Conservation (phyloP, 148 eudicot species). For the Beta vulgaris region DNA sequence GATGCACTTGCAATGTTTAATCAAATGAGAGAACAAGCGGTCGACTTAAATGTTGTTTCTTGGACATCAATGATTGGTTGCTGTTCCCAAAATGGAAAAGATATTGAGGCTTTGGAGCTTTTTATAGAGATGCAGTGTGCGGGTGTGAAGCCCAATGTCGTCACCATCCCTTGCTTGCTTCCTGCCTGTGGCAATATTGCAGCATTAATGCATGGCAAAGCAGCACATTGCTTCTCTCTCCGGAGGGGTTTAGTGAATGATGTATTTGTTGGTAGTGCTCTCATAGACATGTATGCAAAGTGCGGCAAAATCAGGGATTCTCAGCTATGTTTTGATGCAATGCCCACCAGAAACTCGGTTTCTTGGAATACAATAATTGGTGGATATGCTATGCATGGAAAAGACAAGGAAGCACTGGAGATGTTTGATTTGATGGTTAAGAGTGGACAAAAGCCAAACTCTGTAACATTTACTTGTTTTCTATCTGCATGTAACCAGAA, state of each 20-base stretch:
- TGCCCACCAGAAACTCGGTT: conserved; percentile 49
- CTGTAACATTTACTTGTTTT: conserved; percentile 50
- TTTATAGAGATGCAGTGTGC: conserved; percentile 60
- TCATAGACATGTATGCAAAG: conserved; percentile 75
- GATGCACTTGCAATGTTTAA: conserved; percentile 43
- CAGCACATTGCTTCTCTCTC: conserved; percentile 62
- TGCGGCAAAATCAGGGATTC: conserved; percentile 65
- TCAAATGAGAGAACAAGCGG: conserved; percentile 34
- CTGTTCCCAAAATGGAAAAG: conserved; percentile 72
- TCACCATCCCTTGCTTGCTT: conserved; percentile 68
- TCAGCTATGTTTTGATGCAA: conserved; percentile 47
- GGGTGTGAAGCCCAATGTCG: conserved; percentile 61
- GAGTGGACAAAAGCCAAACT: conserved; percentile 49
- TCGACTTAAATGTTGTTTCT: conserved; percentile 63
- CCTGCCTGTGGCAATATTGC: conserved; percentile 79
- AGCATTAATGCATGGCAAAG: conserved; percentile 68
- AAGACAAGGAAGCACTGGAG: conserved; percentile 45
- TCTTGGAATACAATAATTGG: conserved; percentile 65
- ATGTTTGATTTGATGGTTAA: conserved; percentile 54
- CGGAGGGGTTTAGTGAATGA: conserved; percentile 39
- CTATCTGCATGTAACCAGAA: conserved; percentile 73
- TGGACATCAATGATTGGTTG: conserved; percentile 77
- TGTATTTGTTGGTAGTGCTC: conserved; percentile 66
- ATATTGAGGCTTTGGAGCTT: conserved; percentile 64
- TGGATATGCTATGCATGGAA: conserved; percentile 76